Conservation (phyloP, 768 basidiomycete genomes). For the Baorangia bicolor region DNA sequence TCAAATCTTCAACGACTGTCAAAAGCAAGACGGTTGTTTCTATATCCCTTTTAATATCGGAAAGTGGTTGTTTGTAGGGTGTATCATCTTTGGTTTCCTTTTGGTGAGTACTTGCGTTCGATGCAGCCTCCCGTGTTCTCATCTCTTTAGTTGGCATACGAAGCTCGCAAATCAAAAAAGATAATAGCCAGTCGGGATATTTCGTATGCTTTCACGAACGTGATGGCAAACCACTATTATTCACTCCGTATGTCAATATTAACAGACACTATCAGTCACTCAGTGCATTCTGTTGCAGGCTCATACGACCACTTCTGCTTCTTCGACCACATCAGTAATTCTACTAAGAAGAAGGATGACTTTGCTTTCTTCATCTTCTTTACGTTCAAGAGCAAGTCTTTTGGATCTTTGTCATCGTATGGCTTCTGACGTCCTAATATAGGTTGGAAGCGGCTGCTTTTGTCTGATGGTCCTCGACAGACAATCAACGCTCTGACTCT, state of each 20-base stretch:
- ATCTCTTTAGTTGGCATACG: constrained; percentile 74
- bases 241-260: constrained; percentile 70
- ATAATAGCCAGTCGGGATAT: constrained; percentile 96
- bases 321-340: constrained; percentile 94
- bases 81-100: constrained; percentile 98
- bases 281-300: constrained; percentile 42
- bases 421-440: constrained; percentile 1
- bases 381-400: constrained; percentile 87
- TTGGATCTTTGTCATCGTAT: background rate
- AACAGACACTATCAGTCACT: background rate
- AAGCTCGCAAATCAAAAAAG: constrained; percentile 87
- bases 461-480: constrained; percentile 97
- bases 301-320: constrained; percentile 98
- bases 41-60: constrained; percentile 85
- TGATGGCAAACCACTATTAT: constrained; percentile 96
- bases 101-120: constrained; percentile 52
- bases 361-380: constrained; percentile 99
- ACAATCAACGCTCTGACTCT: constrained; percentile 97
- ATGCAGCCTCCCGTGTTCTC: constrained; percentile 1
- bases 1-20: constrained; percentile 81
- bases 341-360: constrained; percentile 94
- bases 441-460: constrained; percentile 86
- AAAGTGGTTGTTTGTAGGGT: constrained; percentile 96
- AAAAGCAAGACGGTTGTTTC: constrained; percentile 63
- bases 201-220: constrained; percentile 96